Conservation (phyloP, 1,284 basidiomycete genomes). For the Ustilago sp. region DNA sequence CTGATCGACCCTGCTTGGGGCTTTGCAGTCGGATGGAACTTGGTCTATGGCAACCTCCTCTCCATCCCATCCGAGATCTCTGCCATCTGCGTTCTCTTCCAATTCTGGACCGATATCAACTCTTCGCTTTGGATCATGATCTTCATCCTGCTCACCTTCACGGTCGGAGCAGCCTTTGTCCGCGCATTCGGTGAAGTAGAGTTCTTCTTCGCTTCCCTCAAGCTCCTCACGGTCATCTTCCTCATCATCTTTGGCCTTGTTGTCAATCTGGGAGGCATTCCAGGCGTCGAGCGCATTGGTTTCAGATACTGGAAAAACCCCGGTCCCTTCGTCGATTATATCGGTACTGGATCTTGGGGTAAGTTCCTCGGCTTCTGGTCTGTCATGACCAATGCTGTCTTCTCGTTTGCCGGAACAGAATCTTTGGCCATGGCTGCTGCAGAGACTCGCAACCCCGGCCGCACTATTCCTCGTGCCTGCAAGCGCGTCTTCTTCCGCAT, state of each 20-base stretch:
- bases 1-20: slow-evolving; percentile 83
- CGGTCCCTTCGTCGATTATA: slow-evolving; percentile 70
- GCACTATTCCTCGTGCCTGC: slow-evolving; percentile 51
- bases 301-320: slow-evolving; percentile 69
- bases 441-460: slow-evolving; percentile 53
- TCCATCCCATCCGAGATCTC: slow-evolving; percentile 81
- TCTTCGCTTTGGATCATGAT: slow-evolving; percentile 71
- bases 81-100: slow-evolving; percentile 50
- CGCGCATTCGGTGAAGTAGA: slow-evolving; percentile 77
- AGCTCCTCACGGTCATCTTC: slow-evolving; percentile 42
- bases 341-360: slow-evolving; percentile 74
- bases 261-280: slow-evolving; percentile 51
- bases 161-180: slow-evolving; percentile 73
- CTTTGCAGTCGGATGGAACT: slow-evolving; percentile 75
- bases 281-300: slow-evolving; percentile 48
- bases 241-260: slow-evolving; percentile 58
- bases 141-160: slow-evolving; percentile 71
- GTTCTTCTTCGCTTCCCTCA: slow-evolving; percentile 40
- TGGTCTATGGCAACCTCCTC: slow-evolving; percentile 72
- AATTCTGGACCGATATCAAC: slow-evolving; percentile 56
- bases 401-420: slow-evolving; percentile 85
- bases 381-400: slow-evolving; percentile 75
- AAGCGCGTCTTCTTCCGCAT: slow-evolving; percentile 80
- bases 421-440: slow-evolving; percentile 67
- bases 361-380: slow-evolving; percentile 69